Base-by-base conservation (phyloP, 1,139 yeast species). In the Yamadazyma trypodendri region DNA sequence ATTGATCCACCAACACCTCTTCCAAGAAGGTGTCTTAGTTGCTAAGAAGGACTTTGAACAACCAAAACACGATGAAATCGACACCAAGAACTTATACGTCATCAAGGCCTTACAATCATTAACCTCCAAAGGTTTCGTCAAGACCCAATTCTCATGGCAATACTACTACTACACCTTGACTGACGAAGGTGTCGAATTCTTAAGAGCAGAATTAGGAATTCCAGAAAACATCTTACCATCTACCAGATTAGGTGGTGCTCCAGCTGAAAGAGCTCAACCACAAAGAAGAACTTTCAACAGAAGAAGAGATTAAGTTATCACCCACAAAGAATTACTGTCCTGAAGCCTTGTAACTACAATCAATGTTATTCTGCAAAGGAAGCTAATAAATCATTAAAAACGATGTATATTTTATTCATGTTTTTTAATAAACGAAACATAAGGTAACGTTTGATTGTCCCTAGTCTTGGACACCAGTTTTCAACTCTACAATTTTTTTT, bases 81-180 rank as follows among this genome's bases (percentile, higher is more conserved):
- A 85, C 78, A 85, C 96, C 81, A 90, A 79, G 79, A 89, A 90
- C 95, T 84, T 90, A 74, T 90, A 72, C 70, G 99, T 92, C 72
- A 89, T 92, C 82, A 92, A 92, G 86, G 97, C 98, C 68, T 84
- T 92, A 75, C 99, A 92, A 81, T 90, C 97, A 53, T 86, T 92
- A 75, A 89, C 96, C 69, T 92, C 98, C 58, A 89, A 84, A 79
- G 99, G 99, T 72, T 92, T 67, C 83, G 97, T 92, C 76, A 89
- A 90, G 87, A 92, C 99, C 64, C 97, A 90, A 78, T 92, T 92
- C 85, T 92, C 98, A 65, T 92, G 99, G 99, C 97, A 90, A 85
- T 88, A 88, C 84, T 94, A 92, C 81, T 94, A 92, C 96, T 94
- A 94, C 95, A 89, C 98, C 81, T 87, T 94, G 72, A 92, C 97